Evolutionary conservation across 495 filamentous ascomycete species (phyloP).

Genomic region (Talaromyces nanjingensis): DNA sequence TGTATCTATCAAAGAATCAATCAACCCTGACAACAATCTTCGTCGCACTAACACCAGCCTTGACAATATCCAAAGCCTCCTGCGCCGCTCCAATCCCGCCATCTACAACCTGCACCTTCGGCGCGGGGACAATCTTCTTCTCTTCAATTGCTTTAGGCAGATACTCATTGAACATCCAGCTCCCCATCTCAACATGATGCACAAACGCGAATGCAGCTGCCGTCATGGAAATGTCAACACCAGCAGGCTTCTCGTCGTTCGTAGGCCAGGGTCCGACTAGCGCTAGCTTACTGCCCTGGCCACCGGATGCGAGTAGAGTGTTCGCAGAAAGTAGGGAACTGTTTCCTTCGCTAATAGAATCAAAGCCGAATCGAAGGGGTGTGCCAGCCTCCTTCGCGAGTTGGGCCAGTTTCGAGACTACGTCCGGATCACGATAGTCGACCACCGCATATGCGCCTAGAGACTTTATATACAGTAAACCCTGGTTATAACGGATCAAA

Average conservation of each 20-base stretch:
- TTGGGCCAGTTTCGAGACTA: conserved; percentile 18
- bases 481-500: too few species aligned
- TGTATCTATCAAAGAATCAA: background rate
- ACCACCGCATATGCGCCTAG: conserved; percentile 38
- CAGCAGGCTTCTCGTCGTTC: conserved; percentile 10
- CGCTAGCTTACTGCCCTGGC: background rate
- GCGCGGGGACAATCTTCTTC: background rate
- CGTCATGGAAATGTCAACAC: background rate
- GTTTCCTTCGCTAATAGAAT: background rate
- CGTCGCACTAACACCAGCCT: conserved; percentile 4
- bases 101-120: background rate
- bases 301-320: background rate
- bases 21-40: conserved; percentile 7
- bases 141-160: conserved; percentile 2
- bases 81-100: conserved; percentile 1
- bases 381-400: background rate
- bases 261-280: background rate
- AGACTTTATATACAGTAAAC: conserved; percentile 31
- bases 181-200: conserved; percentile 1
- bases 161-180: conserved; percentile 3
- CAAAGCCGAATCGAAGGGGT: background rate
- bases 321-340: background rate
- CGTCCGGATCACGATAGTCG: conserved; percentile 33
- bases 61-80: conserved; percentile 1
- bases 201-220: background rate